These are phyloP conservation scores for Prunus salicina DNA, from an alignment of 306 rosid species.

Conservation along the genomic window DNA sequence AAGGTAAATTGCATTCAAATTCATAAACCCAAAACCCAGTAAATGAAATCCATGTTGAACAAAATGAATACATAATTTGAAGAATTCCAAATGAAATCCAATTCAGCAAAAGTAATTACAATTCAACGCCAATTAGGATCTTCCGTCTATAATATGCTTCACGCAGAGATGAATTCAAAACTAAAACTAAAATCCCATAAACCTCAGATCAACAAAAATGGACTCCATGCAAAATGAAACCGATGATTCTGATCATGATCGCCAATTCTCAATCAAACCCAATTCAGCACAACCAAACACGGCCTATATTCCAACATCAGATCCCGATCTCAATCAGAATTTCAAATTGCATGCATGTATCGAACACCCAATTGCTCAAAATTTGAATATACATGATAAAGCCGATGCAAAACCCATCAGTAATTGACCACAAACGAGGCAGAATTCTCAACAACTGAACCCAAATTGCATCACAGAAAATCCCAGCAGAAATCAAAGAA, in stretches of 20 bases:
- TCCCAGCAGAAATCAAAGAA: not conserved
- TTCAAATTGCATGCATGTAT: slow-evolving; percentile 13
- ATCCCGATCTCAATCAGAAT: slow-evolving; percentile 33
- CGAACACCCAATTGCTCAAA: slow-evolving; percentile 15
- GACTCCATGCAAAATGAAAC: slow-evolving; percentile 7
- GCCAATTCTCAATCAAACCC: not conserved
- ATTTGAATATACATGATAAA: slow-evolving; percentile 14
- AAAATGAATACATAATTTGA: slow-evolving; percentile 1
- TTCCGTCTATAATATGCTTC: not conserved
- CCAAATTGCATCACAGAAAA: slow-evolving; percentile 8
- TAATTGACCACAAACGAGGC: slow-evolving; percentile 14
- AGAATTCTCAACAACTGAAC: slow-evolving; percentile 17
- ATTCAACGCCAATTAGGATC: slow-evolving; percentile 11
- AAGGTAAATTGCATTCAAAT: slow-evolving; percentile 3
- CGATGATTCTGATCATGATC: not conserved
- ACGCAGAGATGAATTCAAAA: not conserved
- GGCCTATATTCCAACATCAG: slow-evolving; percentile 23
- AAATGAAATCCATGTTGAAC: slow-evolving; percentile 4
- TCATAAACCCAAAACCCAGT: slow-evolving; percentile 22
- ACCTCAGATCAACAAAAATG: slow-evolving; percentile 14
- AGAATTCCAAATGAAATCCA: slow-evolving; percentile 9
- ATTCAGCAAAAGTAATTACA: slow-evolving; percentile 7
- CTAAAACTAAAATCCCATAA: not conserved
- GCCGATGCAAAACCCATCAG: slow-evolving; percentile 25
- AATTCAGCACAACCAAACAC: slow-evolving; percentile 16